Evolutionary conservation across 495 filamentous ascomycete species (phyloP).

Genomic region (Penicillium diatomitis): DNA sequence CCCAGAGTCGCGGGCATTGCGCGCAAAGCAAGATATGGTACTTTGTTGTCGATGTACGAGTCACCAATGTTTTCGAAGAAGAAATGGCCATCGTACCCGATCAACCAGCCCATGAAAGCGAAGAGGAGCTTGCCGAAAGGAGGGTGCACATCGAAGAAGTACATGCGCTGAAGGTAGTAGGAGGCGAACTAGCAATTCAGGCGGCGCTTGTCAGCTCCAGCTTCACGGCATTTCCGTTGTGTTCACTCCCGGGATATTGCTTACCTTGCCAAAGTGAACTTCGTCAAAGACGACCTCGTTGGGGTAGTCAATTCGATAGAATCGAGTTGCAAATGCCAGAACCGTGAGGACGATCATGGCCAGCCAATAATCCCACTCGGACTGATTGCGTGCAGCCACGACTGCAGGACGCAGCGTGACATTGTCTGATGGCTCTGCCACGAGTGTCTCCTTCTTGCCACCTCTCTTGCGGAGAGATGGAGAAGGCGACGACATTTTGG

Average conservation of each 20-base stretch:
- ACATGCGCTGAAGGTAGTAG: slow-evolving; percentile 94
- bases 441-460: slow-evolving; percentile 34
- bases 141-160: slow-evolving; percentile 99
- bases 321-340: slow-evolving; percentile 82
- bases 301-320: slow-evolving; percentile 90
- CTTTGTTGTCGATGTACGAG: slow-evolving; percentile 93
- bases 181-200: slow-evolving; percentile 65
- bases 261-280: slow-evolving; percentile 98
- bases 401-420: slow-evolving; percentile 14
- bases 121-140: slow-evolving; percentile 70
- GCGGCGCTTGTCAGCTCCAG: slow-evolving; percentile 9
- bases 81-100: slow-evolving; percentile 93
- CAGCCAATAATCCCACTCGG: slow-evolving; percentile 80
- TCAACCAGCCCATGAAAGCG: slow-evolving; percentile 90
- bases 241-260: slow-evolving; percentile 3
- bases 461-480: slow-evolving; percentile 44
- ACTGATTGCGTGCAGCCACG: slow-evolving; percentile 22
- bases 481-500: slow-evolving; percentile 32
- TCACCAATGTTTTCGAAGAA: slow-evolving; percentile 99
- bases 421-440: slow-evolving; percentile 23
- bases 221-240: too few species aligned
- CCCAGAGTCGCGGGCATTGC: slow-evolving; percentile 89
- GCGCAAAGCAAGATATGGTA: slow-evolving; percentile 92
- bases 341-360: slow-evolving; percentile 68
- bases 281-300: slow-evolving; percentile 98